phyloP scores from a whole-genome alignment of 2,329 filamentous ascomycete species.

The Curvularia eragrostidis region DNA sequence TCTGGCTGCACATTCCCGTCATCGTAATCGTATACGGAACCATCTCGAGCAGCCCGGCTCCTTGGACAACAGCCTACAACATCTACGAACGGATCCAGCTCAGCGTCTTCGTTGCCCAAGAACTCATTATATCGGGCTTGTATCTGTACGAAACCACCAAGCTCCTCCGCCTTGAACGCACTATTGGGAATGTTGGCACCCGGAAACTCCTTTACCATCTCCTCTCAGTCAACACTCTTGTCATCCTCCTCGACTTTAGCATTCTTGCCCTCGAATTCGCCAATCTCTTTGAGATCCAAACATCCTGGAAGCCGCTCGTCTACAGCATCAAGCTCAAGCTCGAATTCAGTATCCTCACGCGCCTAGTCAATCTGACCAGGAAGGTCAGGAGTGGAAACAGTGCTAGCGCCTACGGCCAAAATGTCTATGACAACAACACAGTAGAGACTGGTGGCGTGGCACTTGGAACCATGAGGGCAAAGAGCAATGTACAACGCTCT shows the following conservation, averaged over 20 bases:
- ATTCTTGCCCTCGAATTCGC: conserved; percentile 32
- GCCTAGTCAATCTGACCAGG: conserved; percentile 22
- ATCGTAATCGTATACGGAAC: conserved; percentile 61
- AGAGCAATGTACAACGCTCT: conserved; percentile 12
- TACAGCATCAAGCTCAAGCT: conserved; percentile 58
- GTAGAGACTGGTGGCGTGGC: conserved; percentile 13
- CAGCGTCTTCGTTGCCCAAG: conserved; percentile 49
- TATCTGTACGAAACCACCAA: conserved; percentile 59
- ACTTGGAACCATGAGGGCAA: conserved; percentile 23
- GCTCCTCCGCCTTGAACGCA: conserved; percentile 23
- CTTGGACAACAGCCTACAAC: conserved; percentile 39
- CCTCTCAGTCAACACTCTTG: conserved; percentile 30
- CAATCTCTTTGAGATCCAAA: conserved; percentile 28
- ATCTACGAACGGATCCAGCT: conserved; percentile 54
- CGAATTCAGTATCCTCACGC: conserved; percentile 61
- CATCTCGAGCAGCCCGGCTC: conserved; percentile 46
- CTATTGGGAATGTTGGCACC: conserved; percentile 23
- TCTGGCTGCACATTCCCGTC: conserved; percentile 61
- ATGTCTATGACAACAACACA: conserved; percentile 18
- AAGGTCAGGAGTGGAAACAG: conserved; percentile 15
- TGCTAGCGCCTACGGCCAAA: conserved; percentile 22
- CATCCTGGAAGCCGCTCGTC: conserved; percentile 47
- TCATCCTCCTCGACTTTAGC: conserved; percentile 33
- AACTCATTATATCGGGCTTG: conserved; percentile 48
- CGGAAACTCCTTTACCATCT: conserved; percentile 27